Evolutionary conservation across 2,329 filamentous ascomycete species (phyloP), one percentile per base, ranked within the genome.

Genomic region (Cladophialophora yegresii): DNA sequence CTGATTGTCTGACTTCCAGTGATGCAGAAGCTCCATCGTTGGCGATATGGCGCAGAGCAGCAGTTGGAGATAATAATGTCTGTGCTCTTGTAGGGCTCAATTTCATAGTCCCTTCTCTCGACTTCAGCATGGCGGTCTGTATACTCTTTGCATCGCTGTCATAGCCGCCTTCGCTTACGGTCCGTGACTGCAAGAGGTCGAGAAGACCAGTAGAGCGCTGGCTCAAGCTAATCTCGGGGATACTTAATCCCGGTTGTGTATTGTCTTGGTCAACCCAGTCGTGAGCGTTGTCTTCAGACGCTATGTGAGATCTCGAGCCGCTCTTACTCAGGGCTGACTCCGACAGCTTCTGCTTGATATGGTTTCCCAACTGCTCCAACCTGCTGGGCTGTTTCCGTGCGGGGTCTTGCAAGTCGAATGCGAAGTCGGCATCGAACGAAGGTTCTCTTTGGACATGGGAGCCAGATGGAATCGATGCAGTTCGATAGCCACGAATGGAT

Each of bases 71-170:
- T 8, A 49, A 22, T 9, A 63, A 12, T 13, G 40, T 58, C 51
- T 58, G 49, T 16, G 50, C 36, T 20, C 53, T 49, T 36, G 26
- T 30, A 4, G 67, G 63, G 43, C 65, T 68, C 9, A 62, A 32
- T 43, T 56, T 64, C 32, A 65, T 50, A 20, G 66, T 65, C 3
- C 57, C 64, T n/a, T 69, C 63, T 30, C 56, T 61, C 32, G 55
- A 62, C 33, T 64, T 63, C 13, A 70, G 57, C 28, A 63, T 43
- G n/a, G 67, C 62, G 10, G 62, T 70, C 32, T 65, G 61, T 30
- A 72, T 71, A 33, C 67, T 69, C 60, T 64, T 69, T 28, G 70
- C 70, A 54, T 72, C 70, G 54, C 70, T 71, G 54, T 72, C 70
- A 62, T 72, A 72, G 2, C 66, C 69, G 7, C 67, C 67, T 53